phyloP scores from a whole-genome alignment of 805 yeast genomes.

The Myxozyma geophila region DNA sequence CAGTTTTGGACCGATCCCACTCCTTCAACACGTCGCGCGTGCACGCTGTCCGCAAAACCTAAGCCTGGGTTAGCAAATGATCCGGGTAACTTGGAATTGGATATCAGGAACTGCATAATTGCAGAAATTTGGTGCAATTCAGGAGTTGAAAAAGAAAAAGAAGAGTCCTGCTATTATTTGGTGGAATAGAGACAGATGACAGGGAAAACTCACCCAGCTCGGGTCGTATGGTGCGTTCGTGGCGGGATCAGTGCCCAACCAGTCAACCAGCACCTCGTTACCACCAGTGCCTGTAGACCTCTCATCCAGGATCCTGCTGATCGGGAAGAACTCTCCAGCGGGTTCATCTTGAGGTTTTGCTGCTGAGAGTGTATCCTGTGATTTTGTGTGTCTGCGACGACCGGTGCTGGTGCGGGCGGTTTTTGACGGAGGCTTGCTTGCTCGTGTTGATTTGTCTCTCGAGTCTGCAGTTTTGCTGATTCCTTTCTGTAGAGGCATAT shows the following conservation, averaged over 20 bases:
- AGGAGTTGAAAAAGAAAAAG: not conserved
- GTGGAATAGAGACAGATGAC: not conserved
- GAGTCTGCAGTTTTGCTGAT: too few relatives aligned
- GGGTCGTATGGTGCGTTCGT: conserved; percentile 15
- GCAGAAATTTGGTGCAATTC: not conserved
- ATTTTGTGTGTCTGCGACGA: too few relatives aligned
- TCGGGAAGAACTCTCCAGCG: not conserved
- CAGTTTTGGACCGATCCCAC: conserved; percentile 7
- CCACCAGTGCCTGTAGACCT: not conserved
- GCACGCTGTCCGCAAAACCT: conserved; percentile 13
- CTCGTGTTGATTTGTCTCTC: too few relatives aligned
- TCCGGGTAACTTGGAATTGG: conserved; percentile 5
- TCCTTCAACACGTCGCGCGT: conserved; percentile 7
- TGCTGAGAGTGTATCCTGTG: too few relatives aligned
- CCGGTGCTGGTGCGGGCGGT: too few relatives aligned
- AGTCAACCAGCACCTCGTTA: conserved; percentile 10
- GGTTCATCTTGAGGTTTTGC: not conserved
- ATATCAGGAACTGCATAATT: not conserved
- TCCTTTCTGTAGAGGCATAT: too few relatives aligned
- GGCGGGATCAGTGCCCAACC: conserved; percentile 18
- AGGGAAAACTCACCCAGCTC: conserved; percentile 16
- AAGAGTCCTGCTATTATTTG: too few relatives aligned
- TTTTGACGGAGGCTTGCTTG: too few relatives aligned
- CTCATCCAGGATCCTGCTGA: conserved; percentile 14
- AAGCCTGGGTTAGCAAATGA: not conserved